Evolutionary conservation across 2,329 filamentous ascomycete genomes (phyloP).

Genomic region (Diaporthe eres): DNA sequence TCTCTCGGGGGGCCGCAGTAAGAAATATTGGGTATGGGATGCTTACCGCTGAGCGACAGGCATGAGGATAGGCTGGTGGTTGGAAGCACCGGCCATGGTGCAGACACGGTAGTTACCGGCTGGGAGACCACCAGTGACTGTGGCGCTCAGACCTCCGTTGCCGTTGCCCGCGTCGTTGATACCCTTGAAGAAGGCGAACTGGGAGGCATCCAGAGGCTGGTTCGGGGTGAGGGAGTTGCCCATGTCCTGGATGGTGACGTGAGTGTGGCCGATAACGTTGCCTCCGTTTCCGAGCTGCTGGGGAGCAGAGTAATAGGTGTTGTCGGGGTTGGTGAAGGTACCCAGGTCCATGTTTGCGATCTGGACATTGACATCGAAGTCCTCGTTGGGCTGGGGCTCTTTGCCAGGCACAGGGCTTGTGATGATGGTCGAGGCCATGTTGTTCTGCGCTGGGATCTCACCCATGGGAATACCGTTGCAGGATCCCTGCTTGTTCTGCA

Average conservation of each 20-base stretch:
- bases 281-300: slow-evolving; percentile 65
- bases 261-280: slow-evolving; percentile 70
- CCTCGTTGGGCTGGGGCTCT: slow-evolving; percentile 59
- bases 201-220: slow-evolving; percentile 64
- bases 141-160: slow-evolving; percentile 65
- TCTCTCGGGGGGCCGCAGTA: not conserved
- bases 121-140: slow-evolving; percentile 71
- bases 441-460: slow-evolving; percentile 66
- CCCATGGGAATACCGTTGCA: slow-evolving; percentile 77
- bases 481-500: slow-evolving; percentile 70
- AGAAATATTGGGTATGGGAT: not conserved
- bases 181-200: slow-evolving; percentile 76
- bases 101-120: slow-evolving; percentile 76
- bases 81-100: slow-evolving; percentile 73
- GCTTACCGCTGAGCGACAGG: slow-evolving; percentile 70
- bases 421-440: slow-evolving; percentile 72
- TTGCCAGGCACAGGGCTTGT: slow-evolving; percentile 66
- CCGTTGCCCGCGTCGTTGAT: slow-evolving; percentile 74
- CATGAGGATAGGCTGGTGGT: slow-evolving; percentile 77
- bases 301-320: slow-evolving; percentile 73
- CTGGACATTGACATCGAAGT: slow-evolving; percentile 68
- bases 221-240: slow-evolving; percentile 65
- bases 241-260: slow-evolving; percentile 71
- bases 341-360: slow-evolving; percentile 68
- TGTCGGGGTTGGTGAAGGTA: slow-evolving; percentile 72